phyloP scores from a whole-genome alignment of 306 rosid species.

The Rubus parviflorus region DNA sequence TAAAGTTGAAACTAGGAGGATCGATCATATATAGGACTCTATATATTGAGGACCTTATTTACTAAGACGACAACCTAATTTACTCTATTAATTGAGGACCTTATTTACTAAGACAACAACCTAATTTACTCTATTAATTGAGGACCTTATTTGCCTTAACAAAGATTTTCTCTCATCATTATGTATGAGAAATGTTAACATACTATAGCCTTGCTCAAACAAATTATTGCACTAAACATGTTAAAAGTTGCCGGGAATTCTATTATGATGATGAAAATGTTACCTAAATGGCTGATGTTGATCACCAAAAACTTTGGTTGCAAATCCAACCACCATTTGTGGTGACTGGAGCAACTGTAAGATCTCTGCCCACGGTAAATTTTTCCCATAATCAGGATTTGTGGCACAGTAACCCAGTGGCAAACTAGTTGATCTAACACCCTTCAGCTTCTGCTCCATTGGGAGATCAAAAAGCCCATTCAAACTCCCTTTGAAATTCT shows the following conservation, averaged over 20 bases:
- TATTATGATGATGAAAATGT: neutral
- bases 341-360: slow-evolving; percentile 21
- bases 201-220: no score
- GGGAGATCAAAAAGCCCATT: slow-evolving; percentile 11
- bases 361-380: slow-evolving; percentile 25
- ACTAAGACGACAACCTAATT: no score
- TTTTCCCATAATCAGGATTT: slow-evolving; percentile 21
- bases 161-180: no score
- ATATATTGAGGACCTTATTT: no score
- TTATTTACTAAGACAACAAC: no score
- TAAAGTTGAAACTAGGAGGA: no score
- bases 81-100: no score
- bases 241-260: neutral
- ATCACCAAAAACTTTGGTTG: slow-evolving; percentile 18
- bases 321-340: slow-evolving; percentile 8
- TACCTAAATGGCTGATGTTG: slow-evolving; percentile 16
- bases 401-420: slow-evolving; percentile 22
- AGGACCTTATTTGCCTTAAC: no score
- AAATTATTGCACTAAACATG: neutral
- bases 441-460: slow-evolving; percentile 20
- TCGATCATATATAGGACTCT: no score
- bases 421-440: slow-evolving; percentile 12
- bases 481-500: neutral
- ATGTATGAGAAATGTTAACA: no score
- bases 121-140: no score